A percentile compares a stretch with the other conserved stretches of the same genome.
These are phyloP conservation scores for Diophrys appendiculata DNA, from an alignment of 73 alveolate species.

Conservation along the genomic window DNA sequence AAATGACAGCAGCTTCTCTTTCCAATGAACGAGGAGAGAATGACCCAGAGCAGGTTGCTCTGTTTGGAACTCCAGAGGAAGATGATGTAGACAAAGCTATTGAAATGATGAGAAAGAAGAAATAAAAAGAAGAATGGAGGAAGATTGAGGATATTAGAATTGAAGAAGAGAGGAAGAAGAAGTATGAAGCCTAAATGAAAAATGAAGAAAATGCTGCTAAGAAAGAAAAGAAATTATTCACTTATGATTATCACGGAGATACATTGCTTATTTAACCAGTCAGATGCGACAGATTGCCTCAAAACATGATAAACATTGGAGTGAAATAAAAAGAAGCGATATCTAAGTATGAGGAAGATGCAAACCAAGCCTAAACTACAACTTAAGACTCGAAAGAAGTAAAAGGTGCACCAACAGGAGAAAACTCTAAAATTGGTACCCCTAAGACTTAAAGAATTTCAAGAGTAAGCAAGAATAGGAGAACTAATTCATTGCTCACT, in stretches of 20 bases:
- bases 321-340: not conserved
- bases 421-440: not conserved
- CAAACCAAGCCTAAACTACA: not conserved
- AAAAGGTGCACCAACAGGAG: not conserved
- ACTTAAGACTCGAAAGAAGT: not conserved
- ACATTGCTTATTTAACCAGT: not conserved
- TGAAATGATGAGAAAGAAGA: not conserved
- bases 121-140: not conserved
- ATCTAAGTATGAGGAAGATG: no score
- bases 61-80: not conserved
- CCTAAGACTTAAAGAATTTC: not conserved
- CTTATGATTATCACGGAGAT: slow-evolving; percentile 8
- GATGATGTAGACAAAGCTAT: not conserved
- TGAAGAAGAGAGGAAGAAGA: slow-evolving; percentile 8
- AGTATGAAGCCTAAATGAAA: not conserved
- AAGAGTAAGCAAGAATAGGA: not conserved
- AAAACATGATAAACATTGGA: not conserved
- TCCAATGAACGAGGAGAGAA: not conserved
- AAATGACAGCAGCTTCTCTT: not conserved
- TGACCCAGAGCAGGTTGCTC: not conserved
- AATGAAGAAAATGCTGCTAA: not conserved
- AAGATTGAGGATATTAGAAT: not conserved
- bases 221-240: slow-evolving; percentile 2
- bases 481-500: no score
- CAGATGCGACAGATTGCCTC: not conserved